Conservation (phyloP, 306 rosid genomes). For the Lotus japonicus region DNA sequence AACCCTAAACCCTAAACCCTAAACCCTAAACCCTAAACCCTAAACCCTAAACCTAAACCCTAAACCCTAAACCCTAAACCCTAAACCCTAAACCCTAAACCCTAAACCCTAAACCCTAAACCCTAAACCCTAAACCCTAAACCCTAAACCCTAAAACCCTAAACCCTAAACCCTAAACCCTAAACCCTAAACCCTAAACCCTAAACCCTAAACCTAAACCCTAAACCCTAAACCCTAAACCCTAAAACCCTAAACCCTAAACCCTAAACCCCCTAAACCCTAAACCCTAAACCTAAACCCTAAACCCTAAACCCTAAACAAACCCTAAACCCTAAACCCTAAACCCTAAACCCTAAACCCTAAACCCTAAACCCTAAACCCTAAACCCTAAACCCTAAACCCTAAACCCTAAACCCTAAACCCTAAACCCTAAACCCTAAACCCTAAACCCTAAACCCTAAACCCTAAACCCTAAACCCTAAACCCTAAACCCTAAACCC, state of each 20-base stretch:
- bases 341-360: not conserved
- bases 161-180: not conserved
- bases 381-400: not conserved
- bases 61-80: not conserved
- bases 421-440: constrained; percentile 18
- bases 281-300: not conserved
- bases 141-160: not conserved
- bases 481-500: not conserved
- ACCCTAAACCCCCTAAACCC: not conserved
- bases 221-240: not conserved
- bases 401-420: not conserved
- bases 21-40: constrained; percentile 4
- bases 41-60: not conserved
- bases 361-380: not conserved
- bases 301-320: not conserved
- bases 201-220: too few relatives aligned
- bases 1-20: constrained; percentile 21
- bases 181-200: not conserved
- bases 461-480: constrained; percentile 21
- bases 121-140: not conserved
- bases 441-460: constrained; percentile 15
- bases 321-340: not conserved
- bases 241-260: not conserved
- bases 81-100: not conserved
- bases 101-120: not conserved